phyloP scores from a whole-genome alignment of 2,329 filamentous ascomycete genomes.

The Colletotrichum endophyticum region DNA sequence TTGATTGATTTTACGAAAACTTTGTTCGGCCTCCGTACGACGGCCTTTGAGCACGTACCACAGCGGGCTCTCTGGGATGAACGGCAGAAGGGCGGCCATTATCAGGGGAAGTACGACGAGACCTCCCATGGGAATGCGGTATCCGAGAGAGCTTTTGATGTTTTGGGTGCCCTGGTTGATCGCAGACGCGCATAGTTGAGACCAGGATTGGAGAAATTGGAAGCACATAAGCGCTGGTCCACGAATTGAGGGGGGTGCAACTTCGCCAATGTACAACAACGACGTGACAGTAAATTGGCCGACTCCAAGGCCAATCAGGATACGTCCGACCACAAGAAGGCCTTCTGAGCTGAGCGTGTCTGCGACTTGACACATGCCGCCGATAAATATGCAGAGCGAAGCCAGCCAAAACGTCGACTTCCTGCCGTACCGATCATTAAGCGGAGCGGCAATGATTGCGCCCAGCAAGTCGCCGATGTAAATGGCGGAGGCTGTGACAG shows the following conservation, averaged over 20 bases:
- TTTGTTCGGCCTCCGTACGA: conserved; percentile 26
- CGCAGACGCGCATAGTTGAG: conserved; percentile 25
- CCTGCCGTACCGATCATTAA: not conserved
- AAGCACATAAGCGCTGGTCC: conserved; percentile 28
- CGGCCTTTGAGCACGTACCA: conserved; percentile 32
- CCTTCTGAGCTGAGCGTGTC: not conserved
- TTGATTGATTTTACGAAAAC: conserved; percentile 34
- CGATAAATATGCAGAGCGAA: not conserved
- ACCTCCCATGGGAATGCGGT: not conserved
- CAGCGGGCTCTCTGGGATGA: conserved; percentile 21
- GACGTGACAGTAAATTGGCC: not conserved
- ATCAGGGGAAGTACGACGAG: conserved; percentile 17
- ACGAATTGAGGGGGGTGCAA: conserved; percentile 24
- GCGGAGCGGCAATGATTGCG: not conserved
- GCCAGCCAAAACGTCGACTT: not conserved
- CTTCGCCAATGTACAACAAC: not conserved
- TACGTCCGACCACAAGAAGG: not conserved
- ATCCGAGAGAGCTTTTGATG: not conserved
- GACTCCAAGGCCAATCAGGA: not conserved
- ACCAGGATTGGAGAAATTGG: conserved; percentile 28
- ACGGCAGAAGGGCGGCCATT: conserved; percentile 13
- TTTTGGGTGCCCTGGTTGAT: conserved; percentile 23
- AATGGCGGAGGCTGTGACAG: conserved; percentile 13
- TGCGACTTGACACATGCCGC: not conserved
- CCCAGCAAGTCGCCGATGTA: not conserved